phyloP scores from a whole-genome alignment of 2,329 filamentous ascomycete species.

The Claviceps sp. region DNA sequence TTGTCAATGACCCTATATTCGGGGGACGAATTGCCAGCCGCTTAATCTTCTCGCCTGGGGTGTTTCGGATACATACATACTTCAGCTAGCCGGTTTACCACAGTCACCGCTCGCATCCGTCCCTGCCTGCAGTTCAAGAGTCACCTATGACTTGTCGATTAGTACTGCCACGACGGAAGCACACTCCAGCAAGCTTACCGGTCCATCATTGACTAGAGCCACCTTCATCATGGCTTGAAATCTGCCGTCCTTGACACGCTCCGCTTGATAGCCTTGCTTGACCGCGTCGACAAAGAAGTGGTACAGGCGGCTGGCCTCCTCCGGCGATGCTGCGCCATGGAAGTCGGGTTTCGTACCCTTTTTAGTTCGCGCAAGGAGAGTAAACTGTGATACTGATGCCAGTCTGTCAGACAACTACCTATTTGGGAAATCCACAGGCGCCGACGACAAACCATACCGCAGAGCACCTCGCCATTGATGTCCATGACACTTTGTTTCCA shows the following conservation, averaged over 20 bases:
- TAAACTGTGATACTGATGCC: conserved; percentile 81
- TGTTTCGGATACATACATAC: too few species aligned
- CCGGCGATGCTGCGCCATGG: conserved; percentile 68
- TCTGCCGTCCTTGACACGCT: conserved; percentile 82
- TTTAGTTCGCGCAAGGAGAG: conserved; percentile 80
- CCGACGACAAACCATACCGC: conserved; percentile 43
- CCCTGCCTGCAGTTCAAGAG: conserved; percentile 11
- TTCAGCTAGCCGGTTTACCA: background rate
- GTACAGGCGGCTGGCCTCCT: conserved; percentile 71
- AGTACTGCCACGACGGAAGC: background rate
- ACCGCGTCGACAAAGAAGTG: conserved; percentile 71
- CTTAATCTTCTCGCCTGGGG: background rate
- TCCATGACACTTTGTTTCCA: conserved; percentile 89
- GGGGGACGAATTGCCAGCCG: background rate
- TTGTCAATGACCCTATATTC: too few species aligned
- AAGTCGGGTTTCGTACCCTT: conserved; percentile 95
- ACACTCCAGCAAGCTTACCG: conserved; percentile 29
- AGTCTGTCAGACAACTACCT: background rate
- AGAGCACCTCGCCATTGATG: conserved; percentile 84
- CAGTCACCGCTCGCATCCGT: background rate
- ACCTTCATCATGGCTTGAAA: conserved; percentile 99
- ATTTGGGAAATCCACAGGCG: background rate
- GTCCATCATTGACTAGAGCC: conserved; percentile 74
- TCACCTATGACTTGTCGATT: conserved; percentile 9
- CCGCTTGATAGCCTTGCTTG: conserved; percentile 53